A percentile compares a stretch with the other conserved stretches of the same genome.
phyloP scores from a whole-genome alignment of 441 rosid species.

The Flueggea neowawraea region DNA sequence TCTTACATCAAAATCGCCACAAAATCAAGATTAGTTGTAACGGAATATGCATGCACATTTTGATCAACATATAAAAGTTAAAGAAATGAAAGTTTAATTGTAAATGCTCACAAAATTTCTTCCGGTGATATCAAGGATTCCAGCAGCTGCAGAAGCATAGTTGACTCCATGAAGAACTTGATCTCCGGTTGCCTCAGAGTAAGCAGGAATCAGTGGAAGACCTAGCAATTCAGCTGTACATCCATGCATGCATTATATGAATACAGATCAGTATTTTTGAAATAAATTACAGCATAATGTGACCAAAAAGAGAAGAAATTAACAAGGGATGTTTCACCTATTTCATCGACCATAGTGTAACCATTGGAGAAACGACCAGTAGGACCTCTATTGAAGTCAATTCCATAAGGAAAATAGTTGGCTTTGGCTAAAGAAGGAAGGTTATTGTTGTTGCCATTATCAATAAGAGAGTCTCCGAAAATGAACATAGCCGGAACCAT shows the following conservation, averaged over 20 bases:
- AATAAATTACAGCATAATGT: too few relatives aligned
- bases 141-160: slow-evolving; percentile 98
- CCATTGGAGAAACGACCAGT: slow-evolving; percentile 97
- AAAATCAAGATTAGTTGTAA: too few relatives aligned
- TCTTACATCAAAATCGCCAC: too few relatives aligned
- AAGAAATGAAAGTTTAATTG: not conserved
- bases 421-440: slow-evolving; percentile 88
- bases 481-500: slow-evolving; percentile 85
- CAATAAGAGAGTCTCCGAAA: slow-evolving; percentile 91
- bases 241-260: slow-evolving; percentile 10
- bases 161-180: slow-evolving; percentile 80
- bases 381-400: slow-evolving; percentile 89
- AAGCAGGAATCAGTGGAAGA: slow-evolving; percentile 83
- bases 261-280: not conserved
- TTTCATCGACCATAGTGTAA: slow-evolving; percentile 87
- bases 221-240: slow-evolving; percentile 73
- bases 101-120: slow-evolving; percentile 72
- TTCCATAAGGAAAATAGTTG: slow-evolving; percentile 86
- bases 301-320: not conserved
- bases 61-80: not conserved
- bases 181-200: slow-evolving; percentile 66
- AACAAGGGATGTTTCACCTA: slow-evolving; percentile 33
- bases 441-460: slow-evolving; percentile 86
- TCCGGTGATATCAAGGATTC: slow-evolving; percentile 86
- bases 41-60: not conserved